Percentiles rank a stretch among this genome's conserved stretches.
These are phyloP conservation scores for Chrysopogon serrulatus DNA, from an alignment of 176 grass and related monocot species.

Conservation along the genomic window DNA sequence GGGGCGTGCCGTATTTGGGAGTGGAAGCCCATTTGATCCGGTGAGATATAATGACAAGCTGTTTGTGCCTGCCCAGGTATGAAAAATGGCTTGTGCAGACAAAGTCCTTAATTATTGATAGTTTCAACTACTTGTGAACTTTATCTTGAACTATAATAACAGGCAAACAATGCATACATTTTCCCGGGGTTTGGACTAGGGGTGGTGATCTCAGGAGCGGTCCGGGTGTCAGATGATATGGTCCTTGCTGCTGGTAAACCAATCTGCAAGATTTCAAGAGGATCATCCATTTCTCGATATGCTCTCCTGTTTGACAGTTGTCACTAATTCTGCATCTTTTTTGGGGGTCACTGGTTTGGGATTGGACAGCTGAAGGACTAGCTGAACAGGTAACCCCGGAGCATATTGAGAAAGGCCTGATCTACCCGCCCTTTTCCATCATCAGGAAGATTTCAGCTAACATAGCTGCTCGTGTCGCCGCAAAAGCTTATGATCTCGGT, in stretches of 20 bases:
- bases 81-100: background rate
- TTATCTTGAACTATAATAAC: constrained; percentile 14
- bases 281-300: background rate
- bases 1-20: constrained; percentile 88
- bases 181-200: constrained; percentile 92
- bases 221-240: constrained; percentile 82
- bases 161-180: constrained; percentile 99
- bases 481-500: constrained; percentile 90
- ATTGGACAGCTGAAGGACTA: constrained; percentile 64
- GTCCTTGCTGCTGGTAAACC: constrained; percentile 80
- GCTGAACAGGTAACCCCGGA: constrained; percentile 65
- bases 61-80: constrained; percentile 78
- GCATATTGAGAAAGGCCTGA: constrained; percentile 75
- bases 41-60: constrained; percentile 72
- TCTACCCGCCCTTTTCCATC: constrained; percentile 77
- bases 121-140: constrained; percentile 1
- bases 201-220: constrained; percentile 75
- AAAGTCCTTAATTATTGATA: background rate
- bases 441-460: constrained; percentile 92
- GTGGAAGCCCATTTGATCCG: constrained; percentile 91
- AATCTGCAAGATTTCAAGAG: background rate
- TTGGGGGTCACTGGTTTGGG: background rate
- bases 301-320: background rate
- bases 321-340: background rate
- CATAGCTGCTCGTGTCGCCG: constrained; percentile 58